Evolutionary conservation across 352 stramenopile genomes (phyloP).

Genomic region (Pythium guiyangense): DNA sequence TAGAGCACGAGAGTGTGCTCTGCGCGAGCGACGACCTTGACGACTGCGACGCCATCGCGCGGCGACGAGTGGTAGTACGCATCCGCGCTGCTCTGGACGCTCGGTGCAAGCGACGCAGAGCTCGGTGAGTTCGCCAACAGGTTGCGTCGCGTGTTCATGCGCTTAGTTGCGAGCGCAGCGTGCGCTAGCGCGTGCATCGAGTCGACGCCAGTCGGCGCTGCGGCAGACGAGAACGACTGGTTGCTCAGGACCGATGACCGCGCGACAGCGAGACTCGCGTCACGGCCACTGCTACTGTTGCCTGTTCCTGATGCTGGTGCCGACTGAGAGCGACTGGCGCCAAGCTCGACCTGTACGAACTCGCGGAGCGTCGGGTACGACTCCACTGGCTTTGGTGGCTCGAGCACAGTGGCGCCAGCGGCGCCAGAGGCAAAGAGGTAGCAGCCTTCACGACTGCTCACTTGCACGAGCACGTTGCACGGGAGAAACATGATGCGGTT

Average conservation of each 20-base stretch:
- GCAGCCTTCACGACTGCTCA: slow-evolving; percentile 37
- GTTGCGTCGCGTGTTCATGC: slow-evolving; percentile 9
- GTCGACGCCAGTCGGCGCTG: slow-evolving; percentile 1
- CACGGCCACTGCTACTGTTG: slow-evolving; percentile 21
- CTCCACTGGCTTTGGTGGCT: background rate
- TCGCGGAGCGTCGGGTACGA: slow-evolving; percentile 20
- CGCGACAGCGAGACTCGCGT: background rate
- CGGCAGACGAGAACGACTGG: background rate
- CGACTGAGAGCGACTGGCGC: slow-evolving; percentile 2
- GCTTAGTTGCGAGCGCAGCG: slow-evolving; percentile 5
- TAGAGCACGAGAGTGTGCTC: slow-evolving; percentile 45
- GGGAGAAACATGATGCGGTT: slow-evolving; percentile 35
- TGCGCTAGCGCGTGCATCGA: slow-evolving; percentile 21
- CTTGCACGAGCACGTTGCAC: slow-evolving; percentile 29
- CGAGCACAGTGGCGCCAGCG: background rate
- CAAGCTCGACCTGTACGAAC: slow-evolving; percentile 36
- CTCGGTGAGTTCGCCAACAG: slow-evolving; percentile 1
- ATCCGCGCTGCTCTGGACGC: slow-evolving; percentile 6
- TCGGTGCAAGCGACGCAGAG: slow-evolving; percentile 1
- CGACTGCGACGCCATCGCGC: slow-evolving; percentile 21
- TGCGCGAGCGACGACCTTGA: slow-evolving; percentile 35
- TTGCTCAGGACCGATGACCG: background rate
- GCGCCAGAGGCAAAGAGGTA: slow-evolving; percentile 31
- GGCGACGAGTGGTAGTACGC: background rate
- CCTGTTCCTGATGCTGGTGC: slow-evolving; percentile 17